A percentile compares a stretch with the other conserved stretches of the same genome.
These are phyloP conservation scores for Lipomyces chichibuensis DNA, from an alignment of 805 yeast genomes.

Conservation along the genomic window DNA sequence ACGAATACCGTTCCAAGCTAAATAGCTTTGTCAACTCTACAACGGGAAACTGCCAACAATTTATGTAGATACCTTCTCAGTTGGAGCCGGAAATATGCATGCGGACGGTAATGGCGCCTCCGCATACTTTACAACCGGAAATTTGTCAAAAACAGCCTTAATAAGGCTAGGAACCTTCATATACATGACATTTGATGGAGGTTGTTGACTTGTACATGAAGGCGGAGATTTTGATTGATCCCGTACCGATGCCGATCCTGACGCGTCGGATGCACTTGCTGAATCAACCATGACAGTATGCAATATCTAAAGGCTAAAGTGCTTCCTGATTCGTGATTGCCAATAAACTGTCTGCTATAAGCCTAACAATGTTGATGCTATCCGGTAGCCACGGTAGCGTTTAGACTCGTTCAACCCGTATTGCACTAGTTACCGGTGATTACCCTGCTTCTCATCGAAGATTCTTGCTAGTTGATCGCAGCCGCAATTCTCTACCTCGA, in stretches of 20 bases:
- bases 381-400: too few species aligned
- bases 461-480: neutral
- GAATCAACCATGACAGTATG: neutral
- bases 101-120: constrained; percentile 10
- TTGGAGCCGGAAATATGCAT: neutral
- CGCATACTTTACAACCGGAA: constrained; percentile 20
- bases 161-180: constrained; percentile 25
- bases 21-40: neutral
- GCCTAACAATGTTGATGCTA: too few species aligned
- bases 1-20: constrained; percentile 20
- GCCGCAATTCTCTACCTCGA: neutral
- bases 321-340: neutral
- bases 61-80: neutral
- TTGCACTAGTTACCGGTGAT: neutral
- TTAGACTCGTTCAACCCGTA: too few species aligned
- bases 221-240: neutral
- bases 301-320: neutral
- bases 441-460: neutral
- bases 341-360: neutral
- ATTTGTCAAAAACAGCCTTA: constrained; percentile 25
- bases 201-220: neutral
- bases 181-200: constrained; percentile 1
- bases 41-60: neutral
- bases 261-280: neutral
- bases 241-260: neutral